Evolutionary conservation across 2,329 filamentous ascomycete genomes (phyloP), one percentile per base, ranked within the genome.

Genomic region (Mariannaea sp.): DNA sequence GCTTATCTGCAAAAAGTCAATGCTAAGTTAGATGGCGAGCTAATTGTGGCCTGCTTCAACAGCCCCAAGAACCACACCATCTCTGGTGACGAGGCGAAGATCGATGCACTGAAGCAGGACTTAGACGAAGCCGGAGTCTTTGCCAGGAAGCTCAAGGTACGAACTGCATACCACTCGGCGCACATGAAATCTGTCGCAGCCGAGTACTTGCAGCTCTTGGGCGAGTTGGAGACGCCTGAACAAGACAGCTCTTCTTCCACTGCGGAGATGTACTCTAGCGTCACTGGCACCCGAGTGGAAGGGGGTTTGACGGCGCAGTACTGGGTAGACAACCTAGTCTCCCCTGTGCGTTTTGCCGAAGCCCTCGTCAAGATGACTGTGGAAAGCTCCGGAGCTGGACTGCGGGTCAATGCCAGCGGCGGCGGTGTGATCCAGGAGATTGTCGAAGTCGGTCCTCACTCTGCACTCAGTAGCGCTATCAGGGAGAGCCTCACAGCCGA

Each of bases 51-150:
- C 3, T 79, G 78, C 56, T 72, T 75, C 53, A 82, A 82, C 66
- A 78, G 76, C 27, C 77, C 78, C 0, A 66, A 68, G 1, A 80
- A 73, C 41, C 60, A 77, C 9, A 81, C 79, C 0, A 67, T 81
- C 0, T 79, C 78, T 0, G 78, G 78, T 8, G 75, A 76, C 33
- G 69, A 71, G 24, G 61, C 64, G 2, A 72, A 70, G 3, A 68
- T 81, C 7, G 70, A 74, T 9, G 70, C 73, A 49, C 61, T 79
- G 7, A 70, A 58, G 12, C 36, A 38, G 2, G 42, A 41, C 5
- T 35, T 74, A 19, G 68, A 76, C 29, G 70, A 74, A 38, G 71
- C 73, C 36, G 65, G 71, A n/a, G 55, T 77, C 1, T 79, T 80
- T 57, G 73, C 74, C 40, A 69, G 71, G 22, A 71, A 71, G 7